These are phyloP conservation scores for Xylaria sp. DNA, from an alignment of 2,329 filamentous ascomycete species.

Conservation along the genomic window DNA sequence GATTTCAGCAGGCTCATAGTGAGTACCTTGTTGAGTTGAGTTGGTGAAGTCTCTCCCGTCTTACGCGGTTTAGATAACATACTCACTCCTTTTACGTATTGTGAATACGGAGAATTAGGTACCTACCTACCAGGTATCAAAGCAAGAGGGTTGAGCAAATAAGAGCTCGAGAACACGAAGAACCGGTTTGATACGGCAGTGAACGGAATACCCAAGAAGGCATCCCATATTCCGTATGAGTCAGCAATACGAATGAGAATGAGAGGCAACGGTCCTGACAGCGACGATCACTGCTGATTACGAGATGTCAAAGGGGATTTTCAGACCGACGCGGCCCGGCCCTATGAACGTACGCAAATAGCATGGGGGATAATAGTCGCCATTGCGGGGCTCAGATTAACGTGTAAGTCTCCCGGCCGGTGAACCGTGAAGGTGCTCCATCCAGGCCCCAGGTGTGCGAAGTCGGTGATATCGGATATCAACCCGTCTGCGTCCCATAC, in stretches of 20 bases:
- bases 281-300: not conserved
- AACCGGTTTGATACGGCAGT: no score
- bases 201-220: no score
- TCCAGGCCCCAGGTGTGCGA: not conserved
- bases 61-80: no score
- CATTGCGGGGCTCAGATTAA: not conserved
- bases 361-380: not conserved
- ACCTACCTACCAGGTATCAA: no score
- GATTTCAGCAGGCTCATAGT: not conserved
- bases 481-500: not conserved
- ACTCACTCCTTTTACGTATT: no score
- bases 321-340: not conserved
- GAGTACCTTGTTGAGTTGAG: not conserved
- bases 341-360: not conserved
- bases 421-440: not conserved
- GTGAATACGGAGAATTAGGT: no score
- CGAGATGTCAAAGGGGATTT: not conserved
- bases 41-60: not conserved
- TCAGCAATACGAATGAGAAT: not conserved
- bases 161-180: no score
- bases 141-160: no score
- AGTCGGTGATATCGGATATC: not conserved
- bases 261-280: not conserved
- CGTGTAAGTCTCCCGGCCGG: not conserved
- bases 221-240: not conserved